Evolutionary conservation across 2,329 filamentous ascomycete genomes (phyloP), one percentile per base, ranked within the genome.

Genomic region (Hypoxylon sp.): DNA sequence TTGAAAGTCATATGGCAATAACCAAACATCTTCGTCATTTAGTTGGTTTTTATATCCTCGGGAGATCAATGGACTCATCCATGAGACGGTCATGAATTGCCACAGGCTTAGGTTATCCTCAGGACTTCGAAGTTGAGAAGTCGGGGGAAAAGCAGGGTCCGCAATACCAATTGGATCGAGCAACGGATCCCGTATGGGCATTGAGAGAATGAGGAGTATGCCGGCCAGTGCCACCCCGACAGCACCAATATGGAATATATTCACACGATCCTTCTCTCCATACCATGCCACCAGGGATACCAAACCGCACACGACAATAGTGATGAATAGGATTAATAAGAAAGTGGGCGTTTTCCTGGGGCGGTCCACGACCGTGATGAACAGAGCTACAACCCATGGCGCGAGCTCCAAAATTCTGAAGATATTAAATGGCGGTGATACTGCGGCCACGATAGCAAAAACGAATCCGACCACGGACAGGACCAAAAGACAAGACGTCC

Each of bases 1-100:
- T 73, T 97, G 93, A 68, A 95, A 97, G 58, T 96, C 91, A 72
- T 89, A 92, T 0, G 90, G 89, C 0, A 97, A 81, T 41, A 86
- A 82, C 94, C 94, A 97, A 1, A 97, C 91, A 75, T 97, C 93
- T 38, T 90, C 86, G 41, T 94, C 90, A 36, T 93, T 82, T 7
- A 97, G 82, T 72, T 93, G 90, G 43, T 89, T 84, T 30, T 83
- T 81, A 45, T 83, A 86, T 1, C 91, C 93, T 23, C 89, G 79
- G 1, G 82, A 81, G 11, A 97, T 93, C 5, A 97, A 80, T 0
- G 93, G 91, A 0, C 83, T 82, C 80, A 97, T 90, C 94, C 94
- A 97, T 0, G 88, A 92, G 28, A 97, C 91, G 5, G 88, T 90
- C 87, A 95, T 91, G 80, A 93, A 97, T 72, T 94, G 91, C 86